Percentiles rank a stretch among this genome's conserved stretches.
phyloP scores from a whole-genome alignment of 1,284 basidiomycete species.

The Mycosarcoma mackinlayi region DNA sequence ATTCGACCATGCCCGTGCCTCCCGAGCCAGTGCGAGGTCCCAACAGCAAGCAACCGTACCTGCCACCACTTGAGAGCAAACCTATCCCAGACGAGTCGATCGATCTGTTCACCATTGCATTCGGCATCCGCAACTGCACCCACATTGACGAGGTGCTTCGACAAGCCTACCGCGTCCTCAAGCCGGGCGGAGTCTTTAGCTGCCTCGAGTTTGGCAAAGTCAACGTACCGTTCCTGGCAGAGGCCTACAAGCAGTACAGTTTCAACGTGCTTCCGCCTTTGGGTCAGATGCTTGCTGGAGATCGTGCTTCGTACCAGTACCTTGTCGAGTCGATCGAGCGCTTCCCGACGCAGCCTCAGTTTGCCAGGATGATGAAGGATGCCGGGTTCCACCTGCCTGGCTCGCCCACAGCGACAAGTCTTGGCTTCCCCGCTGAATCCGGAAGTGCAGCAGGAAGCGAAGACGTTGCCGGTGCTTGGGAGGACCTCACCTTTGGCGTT shows the following conservation, averaged over 20 bases:
- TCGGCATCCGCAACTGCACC: conserved; percentile 98
- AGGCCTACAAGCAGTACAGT: conserved; percentile 94
- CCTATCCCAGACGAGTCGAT: conserved; percentile 74
- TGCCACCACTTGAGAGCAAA: conserved; percentile 61
- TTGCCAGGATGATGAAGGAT: conserved; percentile 79
- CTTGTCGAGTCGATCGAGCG: conserved; percentile 95
- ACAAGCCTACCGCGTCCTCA: conserved; percentile 93
- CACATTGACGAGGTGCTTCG: conserved; percentile 86
- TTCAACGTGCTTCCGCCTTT: conserved; percentile 94
- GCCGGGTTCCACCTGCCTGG: conserved; percentile 69
- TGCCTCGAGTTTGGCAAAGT: conserved; percentile 98
- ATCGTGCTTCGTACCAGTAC: conserved; percentile 91
- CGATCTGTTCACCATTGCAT: conserved; percentile 98
- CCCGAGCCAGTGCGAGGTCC: conserved; percentile 29
- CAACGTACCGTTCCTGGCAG: conserved; percentile 83
- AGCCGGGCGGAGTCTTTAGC: conserved; percentile 94
- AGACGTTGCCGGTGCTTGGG: conserved; percentile 61
- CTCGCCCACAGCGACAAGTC: conserved; percentile 52
- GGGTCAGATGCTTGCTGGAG: conserved; percentile 93
- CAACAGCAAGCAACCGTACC: conserved; percentile 54
- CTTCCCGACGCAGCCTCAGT: conserved; percentile 90
- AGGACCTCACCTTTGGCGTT: conserved; percentile 65
- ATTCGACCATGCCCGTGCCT: conserved; percentile 51
- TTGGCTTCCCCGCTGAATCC: conserved; percentile 54
- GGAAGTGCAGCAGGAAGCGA: conserved; percentile 34